Base-by-base conservation (phyloP, 2,329 filamentous ascomycete species). In the Xylaria digitata region DNA sequence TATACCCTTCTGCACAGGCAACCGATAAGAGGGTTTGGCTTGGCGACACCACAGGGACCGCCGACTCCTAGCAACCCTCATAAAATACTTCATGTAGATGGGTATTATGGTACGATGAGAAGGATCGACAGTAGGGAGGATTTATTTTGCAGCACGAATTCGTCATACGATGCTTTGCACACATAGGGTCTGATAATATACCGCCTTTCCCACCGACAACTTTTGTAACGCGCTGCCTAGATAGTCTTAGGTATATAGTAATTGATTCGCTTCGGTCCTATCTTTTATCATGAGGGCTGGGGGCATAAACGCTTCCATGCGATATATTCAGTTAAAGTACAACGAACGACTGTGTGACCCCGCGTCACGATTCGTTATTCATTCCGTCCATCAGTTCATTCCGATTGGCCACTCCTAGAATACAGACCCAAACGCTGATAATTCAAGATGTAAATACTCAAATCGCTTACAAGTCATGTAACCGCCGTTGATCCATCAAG, bases 371-470 rank as follows among this genome's bases (percentile, higher is more conserved):
- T 26, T 26, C 26, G 26, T 26, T 26, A 26, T 26, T 26, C 26
- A 26, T 26, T 5, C 26, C 26, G 26, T 26, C 26, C 26, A 26
- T 30, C n/a, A 37, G 34, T 37, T 23, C 30, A 30, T 23, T 52
- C 42, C 37, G 1, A 53, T 17, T 43, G 34, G 17, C 11, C 53
- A 43, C 42, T 42, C 46, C 42, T 26, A 55, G 26, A 43, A 37
- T 23, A 57, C 7, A 40, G 9, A 48, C 48, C 19, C 40, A 61
- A 17, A 30, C 58, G 59, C 53, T 63, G 60, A 49, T 62, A 58
- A 53, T 19, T 32, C 19, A 45, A 46, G 26, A 53, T 49, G 34
- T 43, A 48, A 32, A 40, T 57, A 40, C 34, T 11, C 34, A 37
- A 52, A 55, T 46, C 55, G 60, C 65, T 67, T 1, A 15, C 37